phyloP scores from a whole-genome alignment of 495 filamentous ascomycete species.

The Talaromyces ruber region DNA sequence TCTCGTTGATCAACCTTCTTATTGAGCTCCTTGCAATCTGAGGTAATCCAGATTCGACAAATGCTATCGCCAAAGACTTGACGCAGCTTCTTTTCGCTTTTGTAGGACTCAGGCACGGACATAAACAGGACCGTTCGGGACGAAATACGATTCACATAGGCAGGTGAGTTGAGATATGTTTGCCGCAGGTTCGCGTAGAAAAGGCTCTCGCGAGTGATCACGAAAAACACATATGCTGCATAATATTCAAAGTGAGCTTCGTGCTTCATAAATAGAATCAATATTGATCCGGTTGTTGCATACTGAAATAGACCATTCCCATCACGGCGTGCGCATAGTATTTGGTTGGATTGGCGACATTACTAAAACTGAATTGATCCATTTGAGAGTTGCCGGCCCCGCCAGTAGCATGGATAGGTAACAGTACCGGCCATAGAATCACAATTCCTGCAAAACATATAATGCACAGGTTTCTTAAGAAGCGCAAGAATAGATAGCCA shows the following conservation, averaged over 20 bases:
- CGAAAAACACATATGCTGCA: slow-evolving; percentile 56
- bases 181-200: slow-evolving; percentile 64
- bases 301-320: slow-evolving; percentile 48
- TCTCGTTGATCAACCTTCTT: slow-evolving; percentile 53
- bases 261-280: not conserved
- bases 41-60: slow-evolving; percentile 53
- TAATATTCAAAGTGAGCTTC: not conserved
- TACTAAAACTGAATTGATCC: slow-evolving; percentile 58
- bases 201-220: slow-evolving; percentile 56
- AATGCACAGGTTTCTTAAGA: slow-evolving; percentile 59
- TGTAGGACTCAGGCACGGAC: slow-evolving; percentile 52
- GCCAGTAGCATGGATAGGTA: slow-evolving; percentile 73
- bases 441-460: slow-evolving; percentile 67
- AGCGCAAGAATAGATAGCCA: slow-evolving; percentile 76
- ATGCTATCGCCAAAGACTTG: slow-evolving; percentile 53
- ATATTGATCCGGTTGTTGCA: slow-evolving; percentile 11
- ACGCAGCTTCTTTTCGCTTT: slow-evolving; percentile 45
- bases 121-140: slow-evolving; percentile 64
- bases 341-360: slow-evolving; percentile 41
- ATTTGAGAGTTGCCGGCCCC: slow-evolving; percentile 50
- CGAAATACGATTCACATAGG: slow-evolving; percentile 56
- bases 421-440: slow-evolving; percentile 73
- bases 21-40: slow-evolving; percentile 45
- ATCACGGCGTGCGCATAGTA: slow-evolving; percentile 56
- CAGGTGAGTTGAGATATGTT: slow-evolving; percentile 61